Evolutionary conservation across 2,329 filamentous ascomycete species (phyloP).

Genomic region (Trichoderma sp.): DNA sequence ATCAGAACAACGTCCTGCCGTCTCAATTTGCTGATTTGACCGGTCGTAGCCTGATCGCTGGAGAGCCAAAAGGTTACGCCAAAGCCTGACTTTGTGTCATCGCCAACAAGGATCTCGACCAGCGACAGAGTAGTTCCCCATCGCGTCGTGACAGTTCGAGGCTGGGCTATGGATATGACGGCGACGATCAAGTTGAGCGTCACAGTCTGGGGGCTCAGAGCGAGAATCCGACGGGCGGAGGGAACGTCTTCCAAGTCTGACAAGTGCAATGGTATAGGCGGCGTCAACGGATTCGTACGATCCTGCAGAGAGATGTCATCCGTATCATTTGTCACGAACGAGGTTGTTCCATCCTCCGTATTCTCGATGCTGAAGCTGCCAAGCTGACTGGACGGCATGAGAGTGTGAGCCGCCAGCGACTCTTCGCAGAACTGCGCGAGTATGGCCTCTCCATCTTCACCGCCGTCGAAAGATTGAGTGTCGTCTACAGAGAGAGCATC

Average conservation of each 20-base stretch:
- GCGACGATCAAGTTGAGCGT: slow-evolving; percentile 82
- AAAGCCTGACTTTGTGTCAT: slow-evolving; percentile 83
- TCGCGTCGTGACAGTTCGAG: slow-evolving; percentile 69
- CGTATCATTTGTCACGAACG: slow-evolving; percentile 31
- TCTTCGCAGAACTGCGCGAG: slow-evolving; percentile 75
- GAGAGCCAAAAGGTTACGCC: slow-evolving; percentile 82
- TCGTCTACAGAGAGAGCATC: slow-evolving; percentile 41
- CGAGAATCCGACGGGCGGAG: slow-evolving; percentile 63
- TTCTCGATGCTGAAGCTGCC: slow-evolving; percentile 35
- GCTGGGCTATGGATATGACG: slow-evolving; percentile 70
- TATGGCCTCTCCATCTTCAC: slow-evolving; percentile 43
- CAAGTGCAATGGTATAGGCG: slow-evolving; percentile 41
- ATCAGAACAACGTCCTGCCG: slow-evolving; percentile 78
- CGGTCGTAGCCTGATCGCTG: slow-evolving; percentile 35
- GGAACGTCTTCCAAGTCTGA: slow-evolving; percentile 71
- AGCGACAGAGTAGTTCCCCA: slow-evolving; percentile 66
- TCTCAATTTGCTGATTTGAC: slow-evolving; percentile 54
- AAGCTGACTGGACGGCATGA: slow-evolving; percentile 65
- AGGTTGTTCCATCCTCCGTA: slow-evolving; percentile 29
- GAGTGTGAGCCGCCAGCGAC: slow-evolving; percentile 72
- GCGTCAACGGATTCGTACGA: slow-evolving; percentile 35
- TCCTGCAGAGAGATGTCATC: slow-evolving; percentile 30
- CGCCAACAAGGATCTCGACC: slow-evolving; percentile 78
- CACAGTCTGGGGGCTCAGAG: slow-evolving; percentile 77
- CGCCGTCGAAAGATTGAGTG: slow-evolving; percentile 29